phyloP scores from a whole-genome alignment of 306 rosid genomes.

The Inga leiocalycina region DNA sequence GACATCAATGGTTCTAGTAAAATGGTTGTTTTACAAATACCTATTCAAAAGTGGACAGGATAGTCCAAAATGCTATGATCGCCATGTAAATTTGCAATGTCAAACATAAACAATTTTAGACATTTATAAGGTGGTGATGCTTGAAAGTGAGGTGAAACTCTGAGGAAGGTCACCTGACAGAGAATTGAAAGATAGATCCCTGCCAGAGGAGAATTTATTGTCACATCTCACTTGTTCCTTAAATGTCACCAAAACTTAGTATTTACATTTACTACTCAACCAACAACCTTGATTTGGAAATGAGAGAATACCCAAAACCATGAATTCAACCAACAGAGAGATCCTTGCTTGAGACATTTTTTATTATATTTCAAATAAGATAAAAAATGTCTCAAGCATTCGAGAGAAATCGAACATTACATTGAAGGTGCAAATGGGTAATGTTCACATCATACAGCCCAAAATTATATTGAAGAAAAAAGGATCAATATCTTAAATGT shows the following conservation, averaged over 20 bases:
- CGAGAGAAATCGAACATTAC: conserved; percentile 15
- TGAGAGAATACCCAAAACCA: background rate
- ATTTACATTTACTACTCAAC: background rate
- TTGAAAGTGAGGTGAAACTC: conserved; percentile 83
- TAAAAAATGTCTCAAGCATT: conserved; percentile 15
- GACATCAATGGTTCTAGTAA: conserved; percentile 80
- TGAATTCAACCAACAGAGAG: background rate
- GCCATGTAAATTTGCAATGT: conserved; percentile 31
- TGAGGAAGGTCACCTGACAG: conserved; percentile 80
- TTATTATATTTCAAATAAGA: background rate
- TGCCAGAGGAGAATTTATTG: conserved; percentile 43
- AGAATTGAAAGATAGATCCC: conserved; percentile 89
- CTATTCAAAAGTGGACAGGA: conserved; percentile 50
- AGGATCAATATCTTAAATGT: conserved; percentile 12
- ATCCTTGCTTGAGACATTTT: too few relatives aligned
- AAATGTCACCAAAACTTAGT: conserved; percentile 22
- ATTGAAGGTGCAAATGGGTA: background rate
- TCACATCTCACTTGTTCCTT: conserved; percentile 16
- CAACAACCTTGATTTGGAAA: background rate
- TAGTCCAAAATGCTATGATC: conserved; percentile 39
- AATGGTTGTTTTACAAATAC: conserved; percentile 85
- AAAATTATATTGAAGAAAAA: conserved; percentile 4
- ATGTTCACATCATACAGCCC: background rate
- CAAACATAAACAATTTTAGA: conserved; percentile 16
- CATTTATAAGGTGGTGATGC: conserved; percentile 64